Evolutionary conservation across 495 filamentous ascomycete genomes (phyloP).

Genomic region (Talaromyces wortmannii): DNA sequence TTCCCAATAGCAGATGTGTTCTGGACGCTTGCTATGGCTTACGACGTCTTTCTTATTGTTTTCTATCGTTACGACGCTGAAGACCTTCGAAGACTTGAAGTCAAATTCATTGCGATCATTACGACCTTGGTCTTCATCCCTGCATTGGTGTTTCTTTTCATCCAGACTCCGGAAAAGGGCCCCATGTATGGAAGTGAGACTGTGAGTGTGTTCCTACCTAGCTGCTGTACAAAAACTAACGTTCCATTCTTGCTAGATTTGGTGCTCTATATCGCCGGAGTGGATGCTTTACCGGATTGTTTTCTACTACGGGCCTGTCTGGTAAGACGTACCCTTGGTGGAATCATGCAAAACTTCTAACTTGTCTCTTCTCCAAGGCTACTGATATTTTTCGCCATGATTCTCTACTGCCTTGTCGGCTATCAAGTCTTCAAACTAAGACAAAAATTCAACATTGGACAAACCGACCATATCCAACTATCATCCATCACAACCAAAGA

Average conservation of each 20-base stretch:
- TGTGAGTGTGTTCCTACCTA: slow-evolving; percentile 13
- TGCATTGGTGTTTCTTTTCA: slow-evolving; percentile 35
- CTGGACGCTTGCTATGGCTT: slow-evolving; percentile 42
- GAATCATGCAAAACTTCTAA: not conserved
- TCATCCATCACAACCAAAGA: slow-evolving; percentile 8
- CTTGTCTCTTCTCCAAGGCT: slow-evolving; percentile 17
- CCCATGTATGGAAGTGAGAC: slow-evolving; percentile 36
- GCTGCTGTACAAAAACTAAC: not conserved
- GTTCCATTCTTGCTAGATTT: slow-evolving; percentile 17
- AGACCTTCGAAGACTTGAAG: slow-evolving; percentile 29
- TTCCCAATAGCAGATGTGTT: slow-evolving; percentile 42
- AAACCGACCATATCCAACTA: slow-evolving; percentile 20
- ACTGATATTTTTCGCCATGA: slow-evolving; percentile 25
- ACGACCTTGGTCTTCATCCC: slow-evolving; percentile 32
- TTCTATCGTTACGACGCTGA: slow-evolving; percentile 32
- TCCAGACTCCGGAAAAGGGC: slow-evolving; percentile 25
- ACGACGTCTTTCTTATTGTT: slow-evolving; percentile 39
- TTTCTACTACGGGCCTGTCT: slow-evolving; percentile 38
- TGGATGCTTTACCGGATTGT: slow-evolving; percentile 38
- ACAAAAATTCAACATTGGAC: slow-evolving; percentile 25
- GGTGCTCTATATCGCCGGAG: slow-evolving; percentile 37
- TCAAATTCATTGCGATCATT: slow-evolving; percentile 29
- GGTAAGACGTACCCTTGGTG: slow-evolving; percentile 14
- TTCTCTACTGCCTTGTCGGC: slow-evolving; percentile 33
- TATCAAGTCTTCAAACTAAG: slow-evolving; percentile 32